These are phyloP conservation scores for Tuber magnatum DNA, from an alignment of 495 filamentous ascomycete genomes.

Conservation along the genomic window DNA sequence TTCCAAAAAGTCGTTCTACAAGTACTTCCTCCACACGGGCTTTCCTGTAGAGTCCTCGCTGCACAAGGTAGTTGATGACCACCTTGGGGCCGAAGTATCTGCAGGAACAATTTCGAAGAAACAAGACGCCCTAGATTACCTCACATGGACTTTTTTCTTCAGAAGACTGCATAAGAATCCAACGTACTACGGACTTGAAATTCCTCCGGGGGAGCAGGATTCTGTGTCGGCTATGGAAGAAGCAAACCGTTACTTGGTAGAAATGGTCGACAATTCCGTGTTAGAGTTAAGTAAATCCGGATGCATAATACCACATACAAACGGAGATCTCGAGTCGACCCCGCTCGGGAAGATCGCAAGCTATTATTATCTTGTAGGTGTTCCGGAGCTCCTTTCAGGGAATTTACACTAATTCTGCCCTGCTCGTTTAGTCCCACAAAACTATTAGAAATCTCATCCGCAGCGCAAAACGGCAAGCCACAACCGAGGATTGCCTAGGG, in stretches of 20 bases:
- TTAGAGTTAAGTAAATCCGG: conserved; percentile 70
- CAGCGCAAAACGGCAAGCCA: conserved; percentile 67
- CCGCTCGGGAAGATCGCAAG: conserved; percentile 95
- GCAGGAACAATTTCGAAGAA: conserved; percentile 86
- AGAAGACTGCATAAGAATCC: conserved; percentile 95
- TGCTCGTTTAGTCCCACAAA: conserved; percentile 58
- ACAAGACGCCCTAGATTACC: conserved; percentile 94
- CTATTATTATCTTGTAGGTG: conserved; percentile 78
- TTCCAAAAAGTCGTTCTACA: conserved; percentile 98
- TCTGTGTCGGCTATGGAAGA: conserved; percentile 72
- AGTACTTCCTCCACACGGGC: conserved; percentile 96
- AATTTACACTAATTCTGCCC: not conserved
- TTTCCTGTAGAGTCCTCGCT: conserved; percentile 96
- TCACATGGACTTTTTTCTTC: conserved; percentile 99
- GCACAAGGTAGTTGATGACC: conserved; percentile 94
- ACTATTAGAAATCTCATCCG: conserved; percentile 77
- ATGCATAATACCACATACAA: conserved; percentile 73
- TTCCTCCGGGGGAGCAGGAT: conserved; percentile 88
- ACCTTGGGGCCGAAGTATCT: conserved; percentile 90
- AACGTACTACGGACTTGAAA: conserved; percentile 93
- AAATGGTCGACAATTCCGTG: conserved; percentile 79
- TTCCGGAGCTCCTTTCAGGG: not conserved
- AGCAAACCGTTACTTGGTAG: conserved; percentile 87
- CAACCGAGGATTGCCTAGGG: conserved; percentile 74
- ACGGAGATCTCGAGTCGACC: conserved; percentile 81